Base-by-base conservation (phyloP, 78 protist species). In the Dictyostelium capitatum region DNA sequence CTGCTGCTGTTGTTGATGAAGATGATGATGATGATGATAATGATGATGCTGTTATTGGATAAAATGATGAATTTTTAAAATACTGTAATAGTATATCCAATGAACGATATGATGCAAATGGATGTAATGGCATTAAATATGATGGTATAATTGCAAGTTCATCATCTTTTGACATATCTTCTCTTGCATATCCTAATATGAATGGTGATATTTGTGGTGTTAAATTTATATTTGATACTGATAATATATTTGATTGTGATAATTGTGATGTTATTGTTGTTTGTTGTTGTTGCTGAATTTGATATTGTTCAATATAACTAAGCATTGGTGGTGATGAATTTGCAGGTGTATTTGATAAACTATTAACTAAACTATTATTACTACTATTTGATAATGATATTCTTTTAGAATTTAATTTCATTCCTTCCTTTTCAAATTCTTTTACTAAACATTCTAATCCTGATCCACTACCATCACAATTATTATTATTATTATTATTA, bases 141-240 rank as follows among this genome's bases (percentile, higher is more conserved):
- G 25, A 20, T 23, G 93, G 93, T 1, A 77, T 41, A 14, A 77
- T n/a, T 15, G 93, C 93, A 4, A 87, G 46, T 15, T 87, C 93
- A 65, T 87, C 93, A 41, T 46, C 56, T 23, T 59, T 32, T 6
- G 23, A n/a, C 93, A 87, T 87, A n/a, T 87, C 93, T 23, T 87
- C 93, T 46, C 79, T 7, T 25, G 93, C 93, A 65, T 87, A 87
- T 7, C 93, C 93, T 15, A 87, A 67, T 50, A 87, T 74, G n/a
- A 77, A 87, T 17, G 93, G 93, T 37, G 93, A 87, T 10, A 54
- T 59, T 78, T 87, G 93, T 28, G 83, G 93, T 8, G 48, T 46
- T 12, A 25, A 12, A 70, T 70, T 28, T n/a, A 20, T 37, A 46
- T 73, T 37, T 73, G 51, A 23, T 73, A n/a, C 19, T 73, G 79